Evolutionary conservation across 371 early-diverging fungal genomes (phyloP), one percentile per base, ranked within the genome.

Genomic region (Rhizomucor pusillus): DNA sequence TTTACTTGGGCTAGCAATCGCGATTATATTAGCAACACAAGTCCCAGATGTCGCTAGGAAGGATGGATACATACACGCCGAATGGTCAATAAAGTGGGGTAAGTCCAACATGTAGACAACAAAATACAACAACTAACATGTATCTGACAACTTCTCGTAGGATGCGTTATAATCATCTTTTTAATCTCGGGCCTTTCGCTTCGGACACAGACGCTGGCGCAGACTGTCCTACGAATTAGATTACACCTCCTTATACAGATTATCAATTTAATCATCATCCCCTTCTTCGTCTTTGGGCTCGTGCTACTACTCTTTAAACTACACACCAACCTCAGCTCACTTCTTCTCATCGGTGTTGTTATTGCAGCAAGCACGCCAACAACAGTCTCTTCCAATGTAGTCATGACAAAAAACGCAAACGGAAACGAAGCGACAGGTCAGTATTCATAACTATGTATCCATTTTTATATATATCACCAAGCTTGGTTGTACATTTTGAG

Each of bases 301-400:
- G 75, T 83, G 3, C 44, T 73, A 2, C 59, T 87, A 24, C 63
- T 90, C 19, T 73, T 75, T 14, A 59, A 67, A 11, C 20, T 67
- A 0, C 68, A 69, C 37, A 65, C 79, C 39, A 44, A 65, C 6
- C 64, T 90, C 34, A 83, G 84, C 40, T 69, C 73, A 5, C 70
- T 81, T 10, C 60, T 90, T 2, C 56, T 86, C n/a, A 76, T 82
- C 6, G 90, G 88, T 29, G 66, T 89, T 43, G 79, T 87, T 6
- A 82, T 89, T 47, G 80, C 85, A 36, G 80, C 81, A 13, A 77
- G 83, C 16, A 87, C 85, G 1, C 90, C 90, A 0, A 89, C 90
- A 0, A 90, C 90, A 9, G 85, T 90, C 41, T 85, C 88, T 5
- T 89, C 90, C 14, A 89, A 89, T 60, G 87, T 88, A 4, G 81